These are phyloP conservation scores for Clonostachys sp. DNA, from an alignment of 2,329 filamentous ascomycete species.

Conservation along the genomic window DNA sequence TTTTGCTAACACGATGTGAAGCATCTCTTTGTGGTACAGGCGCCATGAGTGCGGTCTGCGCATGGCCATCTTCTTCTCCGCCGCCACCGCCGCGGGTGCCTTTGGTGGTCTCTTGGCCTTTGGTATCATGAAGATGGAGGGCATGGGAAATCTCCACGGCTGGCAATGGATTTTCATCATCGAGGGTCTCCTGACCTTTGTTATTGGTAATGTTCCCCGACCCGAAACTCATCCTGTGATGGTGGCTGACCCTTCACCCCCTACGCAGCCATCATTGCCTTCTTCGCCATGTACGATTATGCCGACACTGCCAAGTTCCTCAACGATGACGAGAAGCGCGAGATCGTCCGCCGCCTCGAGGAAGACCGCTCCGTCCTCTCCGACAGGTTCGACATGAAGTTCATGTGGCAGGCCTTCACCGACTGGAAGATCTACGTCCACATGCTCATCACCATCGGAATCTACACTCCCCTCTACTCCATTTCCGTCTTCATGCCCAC, in stretches of 20 bases:
- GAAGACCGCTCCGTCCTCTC: conserved; percentile 40
- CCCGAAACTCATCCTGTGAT: neutral
- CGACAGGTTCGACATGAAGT: conserved; percentile 53
- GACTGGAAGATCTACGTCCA: conserved; percentile 48
- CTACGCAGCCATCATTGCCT: conserved; percentile 36
- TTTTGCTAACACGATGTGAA: conserved; percentile 5
- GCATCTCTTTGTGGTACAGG: conserved; percentile 54
- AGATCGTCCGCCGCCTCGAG: conserved; percentile 35
- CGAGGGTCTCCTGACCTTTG: conserved; percentile 47
- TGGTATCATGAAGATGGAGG: conserved; percentile 54
- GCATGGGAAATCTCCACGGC: conserved; percentile 44
- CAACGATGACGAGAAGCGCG: conserved; percentile 30
- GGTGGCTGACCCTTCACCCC: neutral
- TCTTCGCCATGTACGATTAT: conserved; percentile 55
- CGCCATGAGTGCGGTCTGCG: conserved; percentile 56
- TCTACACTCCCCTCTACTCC: conserved; percentile 31
- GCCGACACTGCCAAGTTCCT: conserved; percentile 48
- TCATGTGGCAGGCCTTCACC: conserved; percentile 47
- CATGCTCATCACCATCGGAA: conserved; percentile 59
- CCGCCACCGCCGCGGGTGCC: conserved; percentile 55
- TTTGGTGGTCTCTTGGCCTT: conserved; percentile 59
- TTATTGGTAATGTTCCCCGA: conserved; percentile 22
- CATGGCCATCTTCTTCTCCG: conserved; percentile 55
- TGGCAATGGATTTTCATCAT: conserved; percentile 83
- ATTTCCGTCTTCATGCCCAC: conserved; percentile 29